Evolutionary conservation across 495 filamentous ascomycete genomes (phyloP), one percentile per base, ranked within the genome.

Genomic region (Ascodesmis nigricans): DNA sequence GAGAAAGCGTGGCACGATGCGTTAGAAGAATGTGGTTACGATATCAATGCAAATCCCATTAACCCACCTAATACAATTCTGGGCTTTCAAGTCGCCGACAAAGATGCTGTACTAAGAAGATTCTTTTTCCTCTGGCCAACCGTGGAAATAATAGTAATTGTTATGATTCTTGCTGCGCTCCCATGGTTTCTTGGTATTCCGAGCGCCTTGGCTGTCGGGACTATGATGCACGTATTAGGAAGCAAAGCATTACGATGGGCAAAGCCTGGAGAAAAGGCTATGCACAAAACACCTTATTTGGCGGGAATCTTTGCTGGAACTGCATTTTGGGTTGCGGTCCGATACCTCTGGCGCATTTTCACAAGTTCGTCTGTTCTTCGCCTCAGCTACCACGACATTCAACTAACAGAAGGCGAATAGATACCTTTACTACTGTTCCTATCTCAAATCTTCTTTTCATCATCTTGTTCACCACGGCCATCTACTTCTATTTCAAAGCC

Each of bases 71-170:
- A 44, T 21, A 42, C 41, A 6, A 46, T 50, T 23, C 38, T 50
- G 17, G 47, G 47, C 1, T 26, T 50, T 5, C 43, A 43, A 3
- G 44, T 90, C 37, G 73, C 76, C 53, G 75, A 82, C 57, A 75
- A 75, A 50, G 64, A 64, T 40, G 57, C 52, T 1, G 71, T 84
- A 39, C 67, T 84, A 55, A 75, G 64, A 40, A 80, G 77, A 52
- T 83, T 90, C 54, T 78, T 91, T 60, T 93, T 93, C 52, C 55
- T 90, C 15, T 82, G 75, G 69, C 87, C 87, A 0, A 79, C 82
- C 36, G 39, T 79, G 14, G 64, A 84, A 21, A 54, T 92, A 4
- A 71, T 75, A 46, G 50, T 66, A 21, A 65, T 69, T 33, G 41
- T 90, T 9, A 68, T 67, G 58, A 68, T 90, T 41, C 50, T 91